Evolutionary conservation across 106 monocot species (phyloP).

Genomic region (Phalaenopsis aphrodite): DNA sequence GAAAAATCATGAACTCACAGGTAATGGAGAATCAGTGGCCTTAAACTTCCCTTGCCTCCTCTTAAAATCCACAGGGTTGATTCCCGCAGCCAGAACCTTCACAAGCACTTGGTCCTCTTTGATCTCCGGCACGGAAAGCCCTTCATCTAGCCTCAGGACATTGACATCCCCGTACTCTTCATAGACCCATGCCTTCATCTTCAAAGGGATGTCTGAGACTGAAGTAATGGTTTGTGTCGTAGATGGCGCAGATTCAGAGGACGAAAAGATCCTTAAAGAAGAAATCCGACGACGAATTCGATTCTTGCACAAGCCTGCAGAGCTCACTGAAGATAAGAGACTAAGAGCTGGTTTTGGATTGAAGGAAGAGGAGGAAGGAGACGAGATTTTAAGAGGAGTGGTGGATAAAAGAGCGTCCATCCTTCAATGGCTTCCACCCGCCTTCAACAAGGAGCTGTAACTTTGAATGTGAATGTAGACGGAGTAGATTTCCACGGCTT

Average conservation of each 20-base stretch:
- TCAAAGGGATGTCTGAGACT: slow-evolving; percentile 23
- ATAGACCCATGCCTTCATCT: slow-evolving; percentile 90
- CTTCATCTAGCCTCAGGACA: slow-evolving; percentile 54
- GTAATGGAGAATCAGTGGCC: slow-evolving; percentile 76
- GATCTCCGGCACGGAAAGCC: slow-evolving; percentile 51
- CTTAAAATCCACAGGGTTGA: slow-evolving; percentile 93
- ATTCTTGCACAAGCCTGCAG: background rate
- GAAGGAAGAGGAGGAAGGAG: background rate
- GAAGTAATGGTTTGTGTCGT: slow-evolving; percentile 12
- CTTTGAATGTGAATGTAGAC: background rate
- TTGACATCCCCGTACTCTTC: slow-evolving; percentile 62
- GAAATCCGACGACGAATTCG: background rate
- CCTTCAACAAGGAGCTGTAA: too few species aligned
- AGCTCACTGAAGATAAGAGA: background rate
- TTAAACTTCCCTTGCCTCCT: slow-evolving; percentile 85
- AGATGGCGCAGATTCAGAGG: slow-evolving; percentile 14
- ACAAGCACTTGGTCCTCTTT: slow-evolving; percentile 85
- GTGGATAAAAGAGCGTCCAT: background rate
- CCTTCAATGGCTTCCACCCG: background rate
- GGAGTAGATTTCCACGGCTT: background rate
- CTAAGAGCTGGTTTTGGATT: background rate
- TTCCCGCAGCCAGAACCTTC: slow-evolving; percentile 71
- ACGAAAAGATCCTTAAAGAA: slow-evolving; percentile 10
- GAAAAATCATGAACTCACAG: slow-evolving; percentile 36
- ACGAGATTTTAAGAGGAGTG: background rate